These are phyloP conservation scores for Dactylellina sp. DNA, from an alignment of 2,329 filamentous ascomycete species.

Conservation along the genomic window DNA sequence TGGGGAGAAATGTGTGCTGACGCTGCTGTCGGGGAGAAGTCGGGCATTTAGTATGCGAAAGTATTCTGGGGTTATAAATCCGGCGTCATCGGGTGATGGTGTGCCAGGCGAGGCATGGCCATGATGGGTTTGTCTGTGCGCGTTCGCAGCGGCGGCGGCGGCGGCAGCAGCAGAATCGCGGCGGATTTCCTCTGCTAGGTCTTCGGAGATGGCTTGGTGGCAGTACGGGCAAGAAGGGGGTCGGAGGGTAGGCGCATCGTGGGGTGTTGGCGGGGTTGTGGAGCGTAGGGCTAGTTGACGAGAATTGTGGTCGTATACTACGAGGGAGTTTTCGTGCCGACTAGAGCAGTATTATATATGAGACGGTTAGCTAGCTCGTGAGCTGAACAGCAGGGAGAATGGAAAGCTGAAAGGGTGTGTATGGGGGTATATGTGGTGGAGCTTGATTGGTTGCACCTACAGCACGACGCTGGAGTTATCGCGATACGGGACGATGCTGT, in stretches of 20 bases:
- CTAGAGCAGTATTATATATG: conserved; percentile 66
- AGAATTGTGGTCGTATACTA: conserved; percentile 87
- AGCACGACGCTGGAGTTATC: conserved; percentile 52
- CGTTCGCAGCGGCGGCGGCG: conserved; percentile 28
- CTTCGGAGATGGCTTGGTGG: conserved; percentile 71
- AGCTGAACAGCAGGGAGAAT: background rate
- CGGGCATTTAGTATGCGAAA: conserved; percentile 86
- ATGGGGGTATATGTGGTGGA: conserved; percentile 45
- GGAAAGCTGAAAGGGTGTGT: background rate
- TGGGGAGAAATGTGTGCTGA: conserved; percentile 35
- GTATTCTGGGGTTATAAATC: conserved; percentile 90
- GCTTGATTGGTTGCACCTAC: conserved; percentile 53
- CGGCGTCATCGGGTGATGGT: conserved; percentile 66
- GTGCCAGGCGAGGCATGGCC: conserved; percentile 59
- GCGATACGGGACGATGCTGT: conserved; percentile 55
- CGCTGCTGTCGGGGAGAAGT: conserved; percentile 50
- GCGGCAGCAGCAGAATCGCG: conserved; percentile 41
- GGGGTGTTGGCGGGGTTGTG: conserved; percentile 64
- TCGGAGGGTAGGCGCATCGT: conserved; percentile 67
- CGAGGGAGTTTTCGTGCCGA: conserved; percentile 90
- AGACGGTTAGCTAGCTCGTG: background rate
- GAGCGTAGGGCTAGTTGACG: conserved; percentile 85
- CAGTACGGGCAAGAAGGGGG: conserved; percentile 87
- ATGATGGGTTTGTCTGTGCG: conserved; percentile 57
- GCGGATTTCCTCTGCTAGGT: conserved; percentile 63